Evolutionary conservation across 805 yeast genomes (phyloP).

Genomic region (Maudiozyma saulgeensis): DNA sequence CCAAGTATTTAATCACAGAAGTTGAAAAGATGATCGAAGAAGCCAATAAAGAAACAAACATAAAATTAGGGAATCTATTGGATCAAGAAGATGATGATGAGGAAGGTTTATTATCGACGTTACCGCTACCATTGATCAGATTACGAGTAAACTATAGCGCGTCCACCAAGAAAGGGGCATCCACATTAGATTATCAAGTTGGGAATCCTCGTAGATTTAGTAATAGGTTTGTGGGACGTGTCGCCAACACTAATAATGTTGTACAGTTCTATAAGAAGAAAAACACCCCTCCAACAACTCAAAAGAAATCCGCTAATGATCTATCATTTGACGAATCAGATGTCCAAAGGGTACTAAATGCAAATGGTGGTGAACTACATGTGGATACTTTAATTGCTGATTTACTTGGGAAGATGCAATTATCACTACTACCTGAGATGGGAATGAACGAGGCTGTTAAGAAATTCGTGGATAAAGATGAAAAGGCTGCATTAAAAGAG

Average conservation of each 20-base stretch:
- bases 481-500: slow-evolving; percentile 58
- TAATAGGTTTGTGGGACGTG: slow-evolving; percentile 78
- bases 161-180: slow-evolving; percentile 10
- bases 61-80: slow-evolving; percentile 18
- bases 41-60: slow-evolving; percentile 45
- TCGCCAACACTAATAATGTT: slow-evolving; percentile 86
- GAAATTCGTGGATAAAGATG: slow-evolving; percentile 72
- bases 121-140: slow-evolving; percentile 76
- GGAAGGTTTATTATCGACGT: slow-evolving; percentile 23
- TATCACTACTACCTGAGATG: slow-evolving; percentile 61
- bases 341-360: slow-evolving; percentile 9
- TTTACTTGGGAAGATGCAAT: slow-evolving; percentile 50
- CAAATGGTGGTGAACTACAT: slow-evolving; percentile 35
- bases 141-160: slow-evolving; percentile 83
- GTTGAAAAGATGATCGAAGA: slow-evolving; percentile 58
- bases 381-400: slow-evolving; percentile 57
- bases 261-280: slow-evolving; percentile 55
- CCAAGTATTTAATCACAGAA: slow-evolving; percentile 46
- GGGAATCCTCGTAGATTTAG: slow-evolving; percentile 87
- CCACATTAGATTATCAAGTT: slow-evolving; percentile 59
- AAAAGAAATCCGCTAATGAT: slow-evolving; percentile 6
- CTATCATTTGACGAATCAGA: slow-evolving; percentile 7
- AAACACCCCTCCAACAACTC: slow-evolving; percentile 15
- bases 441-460: slow-evolving; percentile 69
- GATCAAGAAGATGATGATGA: slow-evolving; percentile 6